These are phyloP conservation scores for Neocallimastix lanati DNA, from an alignment of 192 early-diverging fungal species.

Conservation along the genomic window DNA sequence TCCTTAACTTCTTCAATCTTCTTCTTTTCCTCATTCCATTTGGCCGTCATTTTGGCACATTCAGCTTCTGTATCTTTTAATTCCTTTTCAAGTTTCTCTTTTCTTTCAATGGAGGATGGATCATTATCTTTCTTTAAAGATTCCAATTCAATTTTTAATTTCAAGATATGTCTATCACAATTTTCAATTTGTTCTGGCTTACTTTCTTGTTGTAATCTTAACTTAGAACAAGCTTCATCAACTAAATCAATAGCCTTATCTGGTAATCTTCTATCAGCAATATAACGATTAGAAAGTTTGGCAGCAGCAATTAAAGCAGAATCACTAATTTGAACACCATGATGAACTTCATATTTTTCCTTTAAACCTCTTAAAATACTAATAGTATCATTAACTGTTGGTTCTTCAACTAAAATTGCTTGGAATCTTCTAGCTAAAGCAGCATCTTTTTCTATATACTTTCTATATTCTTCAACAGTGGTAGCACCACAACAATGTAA, in stretches of 20 bases:
- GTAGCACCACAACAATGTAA: constrained; percentile 61
- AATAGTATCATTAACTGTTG: constrained; percentile 47
- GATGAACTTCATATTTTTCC: constrained; percentile 58
- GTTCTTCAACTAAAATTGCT: constrained; percentile 51
- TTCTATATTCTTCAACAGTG: constrained; percentile 61
- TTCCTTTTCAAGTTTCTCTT: constrained; percentile 32
- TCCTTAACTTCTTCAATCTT: constrained; percentile 48
- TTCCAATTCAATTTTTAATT: constrained; percentile 60
- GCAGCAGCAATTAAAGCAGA: constrained; percentile 52
- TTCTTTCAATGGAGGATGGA: constrained; percentile 40
- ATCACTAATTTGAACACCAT: constrained; percentile 60
- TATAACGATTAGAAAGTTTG: constrained; percentile 52
- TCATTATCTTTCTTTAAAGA: constrained; percentile 63
- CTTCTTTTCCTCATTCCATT: constrained; percentile 52
- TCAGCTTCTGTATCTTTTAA: constrained; percentile 39
- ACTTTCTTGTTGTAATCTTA: constrained; percentile 58
- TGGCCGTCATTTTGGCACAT: constrained; percentile 23
- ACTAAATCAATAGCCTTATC: constrained; percentile 71
- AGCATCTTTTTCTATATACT: constrained; percentile 52
- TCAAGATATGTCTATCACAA: constrained; percentile 52
- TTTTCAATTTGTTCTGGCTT: constrained; percentile 59
- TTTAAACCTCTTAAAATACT: constrained; percentile 60
- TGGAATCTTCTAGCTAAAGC: constrained; percentile 63
- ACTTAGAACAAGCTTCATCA: constrained; percentile 62
- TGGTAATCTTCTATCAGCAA: constrained; percentile 49